Base-by-base conservation (phyloP, 2,329 filamentous ascomycete genomes). In the Aspergillus ibericus region DNA sequence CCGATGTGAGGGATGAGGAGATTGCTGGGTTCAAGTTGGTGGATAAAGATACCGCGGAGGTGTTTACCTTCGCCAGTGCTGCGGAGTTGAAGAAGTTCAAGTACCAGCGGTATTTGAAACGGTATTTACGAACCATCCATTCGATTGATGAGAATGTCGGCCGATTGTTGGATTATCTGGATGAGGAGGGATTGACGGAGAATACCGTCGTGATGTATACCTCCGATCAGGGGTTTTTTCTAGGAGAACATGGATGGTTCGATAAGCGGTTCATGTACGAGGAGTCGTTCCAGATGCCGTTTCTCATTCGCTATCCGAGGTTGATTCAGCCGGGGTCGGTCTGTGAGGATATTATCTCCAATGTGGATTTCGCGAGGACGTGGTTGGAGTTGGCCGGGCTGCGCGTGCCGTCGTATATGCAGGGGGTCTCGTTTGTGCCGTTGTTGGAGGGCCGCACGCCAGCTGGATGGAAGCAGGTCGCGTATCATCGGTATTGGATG, bases 241-340 rank as follows among this genome's bases (percentile, higher is more conserved):
- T 84, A 0, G 82, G 82, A 7, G 82, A 84, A 58, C 82, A 84
- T 59, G 82, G 82, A 54, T 84, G 81, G 82, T 84, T 83, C 63
- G 82, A 84, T 66, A 84, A 84, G 69, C 78, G 82, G 3, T 83
- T 84, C 67, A 83, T 84, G 78, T 84, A 84, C 68, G 82, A 85
- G 60, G 81, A 84, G 67, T 77, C 73, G 13, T 84, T 84, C 70
- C 81, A 84, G 68, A 84, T 84, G 82, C 82, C 82, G 0, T 82
- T 84, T 49, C 65, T 84, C 3, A 73, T 81, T 8, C 75, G 78
- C 0, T 81, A 80, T 48, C 81, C 82, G 0, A 59, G 52, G 0
- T 73, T 74, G 52, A 81, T 83, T 56, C 44, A 54, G 1, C 57
- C 77, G 0, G 73, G 75, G 0, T 71, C 68, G 0, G 68, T 81